phyloP scores from a whole-genome alignment of 2,329 filamentous ascomycete species.

The Clarireedia hainanense region DNA sequence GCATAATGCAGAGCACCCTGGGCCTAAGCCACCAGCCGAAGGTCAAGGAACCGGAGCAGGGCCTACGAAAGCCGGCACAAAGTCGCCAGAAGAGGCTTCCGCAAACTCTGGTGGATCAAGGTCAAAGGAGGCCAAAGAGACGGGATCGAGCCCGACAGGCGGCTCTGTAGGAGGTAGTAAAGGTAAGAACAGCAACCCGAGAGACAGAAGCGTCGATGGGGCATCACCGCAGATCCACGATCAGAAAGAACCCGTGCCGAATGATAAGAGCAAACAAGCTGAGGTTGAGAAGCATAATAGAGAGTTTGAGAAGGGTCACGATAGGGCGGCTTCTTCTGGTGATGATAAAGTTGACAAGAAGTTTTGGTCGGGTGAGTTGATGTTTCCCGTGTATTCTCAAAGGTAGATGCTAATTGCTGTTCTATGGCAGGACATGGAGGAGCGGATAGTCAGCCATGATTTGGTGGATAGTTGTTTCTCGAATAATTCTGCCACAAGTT shows the following conservation, averaged over 20 bases:
- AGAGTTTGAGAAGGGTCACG: slow-evolving; percentile 49
- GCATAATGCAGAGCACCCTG: slow-evolving; percentile 36
- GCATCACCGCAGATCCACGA: slow-evolving; percentile 15
- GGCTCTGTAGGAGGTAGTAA: slow-evolving; percentile 20
- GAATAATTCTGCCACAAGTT: not conserved
- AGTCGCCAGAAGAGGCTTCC: slow-evolving; percentile 28
- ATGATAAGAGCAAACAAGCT: slow-evolving; percentile 38
- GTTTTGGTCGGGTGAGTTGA: slow-evolving; percentile 40
- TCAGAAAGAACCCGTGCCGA: slow-evolving; percentile 15
- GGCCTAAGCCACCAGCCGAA: slow-evolving; percentile 34
- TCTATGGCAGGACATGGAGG: not conserved
- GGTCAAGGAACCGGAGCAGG: slow-evolving; percentile 33
- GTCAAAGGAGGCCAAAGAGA: slow-evolving; percentile 35
- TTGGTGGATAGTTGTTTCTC: too few relatives aligned
- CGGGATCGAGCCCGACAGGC: slow-evolving; percentile 27
- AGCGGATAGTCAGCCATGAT: not conserved
- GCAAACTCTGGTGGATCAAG: slow-evolving; percentile 34
- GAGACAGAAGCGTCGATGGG: slow-evolving; percentile 1
- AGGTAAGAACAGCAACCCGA: slow-evolving; percentile 15
- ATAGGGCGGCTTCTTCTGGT: slow-evolving; percentile 34
- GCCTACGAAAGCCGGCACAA: slow-evolving; percentile 28
- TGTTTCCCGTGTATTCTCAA: not conserved
- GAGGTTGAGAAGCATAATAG: slow-evolving; percentile 52
- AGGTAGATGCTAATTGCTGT: not conserved
- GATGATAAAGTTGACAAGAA: slow-evolving; percentile 47